phyloP scores from a whole-genome alignment of 108 stramenopile species.

The Mediolabrus comicus region DNA sequence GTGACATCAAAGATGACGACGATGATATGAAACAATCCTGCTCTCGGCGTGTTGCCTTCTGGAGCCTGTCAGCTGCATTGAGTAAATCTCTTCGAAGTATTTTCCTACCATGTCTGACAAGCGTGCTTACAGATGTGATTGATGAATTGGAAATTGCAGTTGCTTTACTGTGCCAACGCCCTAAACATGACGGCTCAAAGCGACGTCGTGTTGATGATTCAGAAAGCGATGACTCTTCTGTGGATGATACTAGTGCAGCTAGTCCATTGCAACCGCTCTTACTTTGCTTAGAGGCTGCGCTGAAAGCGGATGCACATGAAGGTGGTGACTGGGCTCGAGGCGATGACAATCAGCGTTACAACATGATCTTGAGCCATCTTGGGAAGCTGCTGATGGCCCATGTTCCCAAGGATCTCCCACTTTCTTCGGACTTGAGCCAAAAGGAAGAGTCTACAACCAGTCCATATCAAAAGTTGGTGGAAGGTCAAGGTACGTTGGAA shows the following conservation, averaged over 20 bases:
- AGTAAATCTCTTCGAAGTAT: constrained; percentile 65
- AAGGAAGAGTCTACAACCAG: constrained; percentile 13
- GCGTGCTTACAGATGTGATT: constrained; percentile 65
- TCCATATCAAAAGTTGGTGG: constrained; percentile 57
- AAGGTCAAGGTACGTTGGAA: constrained; percentile 53
- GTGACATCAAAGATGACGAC: constrained; percentile 40
- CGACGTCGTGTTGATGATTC: constrained; percentile 35
- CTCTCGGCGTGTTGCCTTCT: constrained; percentile 60
- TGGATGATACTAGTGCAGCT: constrained; percentile 17
- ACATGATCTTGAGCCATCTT: constrained; percentile 66
- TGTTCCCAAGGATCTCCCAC: constrained; percentile 48
- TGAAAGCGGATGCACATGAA: constrained; percentile 83
- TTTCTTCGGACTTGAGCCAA: constrained; percentile 20
- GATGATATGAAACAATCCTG: constrained; percentile 5
- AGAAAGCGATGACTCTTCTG: neutral
- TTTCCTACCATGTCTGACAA: constrained; percentile 79
- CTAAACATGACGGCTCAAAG: constrained; percentile 32
- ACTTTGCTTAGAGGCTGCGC: constrained; percentile 64
- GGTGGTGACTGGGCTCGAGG: constrained; percentile 86
- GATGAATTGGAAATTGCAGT: constrained; percentile 68
- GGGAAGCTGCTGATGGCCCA: constrained; percentile 62
- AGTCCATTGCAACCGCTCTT: constrained; percentile 61
- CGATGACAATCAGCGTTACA: constrained; percentile 70
- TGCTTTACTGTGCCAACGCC: constrained; percentile 28
- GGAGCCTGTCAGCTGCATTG: constrained; percentile 70